Evolutionary conservation across 768 basidiomycete species (phyloP).

Genomic region (Grammothele lineata): DNA sequence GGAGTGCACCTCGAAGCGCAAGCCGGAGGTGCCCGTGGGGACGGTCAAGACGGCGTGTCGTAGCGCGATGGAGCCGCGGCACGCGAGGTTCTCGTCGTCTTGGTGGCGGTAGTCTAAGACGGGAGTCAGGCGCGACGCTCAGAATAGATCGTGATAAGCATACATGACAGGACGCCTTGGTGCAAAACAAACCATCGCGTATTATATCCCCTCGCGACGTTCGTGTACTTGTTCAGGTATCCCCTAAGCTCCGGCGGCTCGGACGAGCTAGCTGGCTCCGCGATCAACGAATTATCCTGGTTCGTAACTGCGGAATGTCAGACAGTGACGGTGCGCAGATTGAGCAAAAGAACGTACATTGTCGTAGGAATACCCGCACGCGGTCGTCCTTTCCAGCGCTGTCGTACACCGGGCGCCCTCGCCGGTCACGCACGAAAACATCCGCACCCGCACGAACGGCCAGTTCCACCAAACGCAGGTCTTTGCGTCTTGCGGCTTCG

Average conservation of each 20-base stretch:
- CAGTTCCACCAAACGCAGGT: slow-evolving; percentile 79
- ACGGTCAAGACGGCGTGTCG: slow-evolving; percentile 64
- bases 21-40: slow-evolving; percentile 47
- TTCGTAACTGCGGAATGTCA: slow-evolving; percentile 56
- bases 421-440: slow-evolving; percentile 78
- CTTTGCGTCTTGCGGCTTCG: slow-evolving; percentile 79
- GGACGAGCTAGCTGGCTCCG: slow-evolving; percentile 29
- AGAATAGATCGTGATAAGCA: slow-evolving; percentile 20
- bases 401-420: slow-evolving; percentile 63
- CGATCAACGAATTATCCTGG: slow-evolving; percentile 70
- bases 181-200: slow-evolving; percentile 92
- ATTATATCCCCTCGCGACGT: slow-evolving; percentile 86
- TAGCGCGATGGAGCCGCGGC: slow-evolving; percentile 87
- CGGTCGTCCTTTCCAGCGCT: slow-evolving; percentile 75
- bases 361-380: slow-evolving; percentile 76
- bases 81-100: slow-evolving; percentile 83
- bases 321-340: not conserved
- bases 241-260: slow-evolving; percentile 67
- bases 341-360: slow-evolving; percentile 50
- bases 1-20: slow-evolving; percentile 81
- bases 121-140: too few species aligned
- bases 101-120: slow-evolving; percentile 76
- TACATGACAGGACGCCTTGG: slow-evolving; percentile 81
- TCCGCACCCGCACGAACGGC: slow-evolving; percentile 83
- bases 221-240: slow-evolving; percentile 88